These are phyloP conservation scores for Coemansia sp. DNA, from an alignment of 192 early-diverging fungal species.

Conservation along the genomic window DNA sequence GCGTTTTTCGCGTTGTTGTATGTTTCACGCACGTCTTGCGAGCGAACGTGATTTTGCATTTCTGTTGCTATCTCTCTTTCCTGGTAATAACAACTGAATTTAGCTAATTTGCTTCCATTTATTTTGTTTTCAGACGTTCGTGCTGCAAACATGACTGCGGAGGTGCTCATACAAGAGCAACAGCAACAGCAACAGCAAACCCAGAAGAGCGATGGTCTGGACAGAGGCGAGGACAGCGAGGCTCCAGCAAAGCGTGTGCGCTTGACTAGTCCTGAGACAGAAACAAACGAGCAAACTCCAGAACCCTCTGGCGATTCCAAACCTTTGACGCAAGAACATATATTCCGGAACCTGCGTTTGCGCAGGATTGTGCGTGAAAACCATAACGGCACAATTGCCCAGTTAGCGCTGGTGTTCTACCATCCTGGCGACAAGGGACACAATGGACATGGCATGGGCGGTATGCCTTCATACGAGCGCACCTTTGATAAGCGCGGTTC, in stretches of 20 bases:
- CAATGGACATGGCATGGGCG: constrained; percentile 45
- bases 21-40: no score
- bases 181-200: background rate
- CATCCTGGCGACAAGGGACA: constrained; percentile 40
- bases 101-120: background rate
- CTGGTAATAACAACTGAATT: background rate
- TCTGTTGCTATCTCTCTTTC: background rate
- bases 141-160: constrained; percentile 2
- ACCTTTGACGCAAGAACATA: constrained; percentile 53
- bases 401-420: constrained; percentile 76
- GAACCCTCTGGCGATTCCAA: constrained; percentile 14
- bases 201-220: background rate
- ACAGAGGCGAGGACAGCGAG: constrained; percentile 19
- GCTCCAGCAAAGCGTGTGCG: constrained; percentile 43
- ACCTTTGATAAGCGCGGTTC: constrained; percentile 72
- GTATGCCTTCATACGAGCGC: constrained; percentile 57
- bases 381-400: constrained; percentile 73
- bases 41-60: no score
- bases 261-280: constrained; percentile 29
- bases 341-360: constrained; percentile 75
- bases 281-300: background rate
- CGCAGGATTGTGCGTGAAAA: constrained; percentile 90
- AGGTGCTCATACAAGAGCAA: background rate
- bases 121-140: background rate
- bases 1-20: no score